Evolutionary conservation across 2,329 filamentous ascomycete species (phyloP), one percentile per base, ranked within the genome.

Genomic region (Neonectria faginata): DNA sequence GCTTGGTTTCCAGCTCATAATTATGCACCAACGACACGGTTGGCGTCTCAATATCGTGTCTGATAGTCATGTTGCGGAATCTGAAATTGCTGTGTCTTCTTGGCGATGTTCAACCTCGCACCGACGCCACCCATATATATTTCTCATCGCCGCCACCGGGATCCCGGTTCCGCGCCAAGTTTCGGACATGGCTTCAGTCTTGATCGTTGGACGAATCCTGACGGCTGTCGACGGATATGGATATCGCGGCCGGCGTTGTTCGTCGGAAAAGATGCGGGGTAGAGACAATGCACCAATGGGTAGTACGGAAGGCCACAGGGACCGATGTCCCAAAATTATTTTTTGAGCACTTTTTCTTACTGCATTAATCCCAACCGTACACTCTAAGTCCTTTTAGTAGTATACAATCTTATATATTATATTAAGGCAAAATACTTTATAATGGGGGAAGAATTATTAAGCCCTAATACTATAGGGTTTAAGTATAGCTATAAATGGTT

Each of bases 61-160:
- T 66, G 31, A 72, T 72, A 14, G 70, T 71, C 70, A 72, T 72
- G 48, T 12, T 64, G 27, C 10, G 48, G 18, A n/a, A 7, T 31
- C 33, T 3, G 29, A 18, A 3, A 18, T 22, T 20, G 11, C 44
- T 2, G 12, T 25, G 11, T 14, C 31, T n/a, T 12, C 48, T 36
- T 51, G 4, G 3, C 5, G 36, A 42, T 14, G 27, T 20, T 3
- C 2, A 20, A 20, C 48, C 10, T 51, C n/a, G 48, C 48, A 51
- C 10, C 48, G 3, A 12, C 48, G n/a, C 8, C 2, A 11, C 3
- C 48, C 27, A 51, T 51, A 51, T 51, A 51, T 51, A 29, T 51
- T 16, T 51, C 39, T 42, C n/a, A 16, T 20, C 39, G 18, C n/a
- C n/a, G 39, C 39, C n/a, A 20, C 5, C 39, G 39, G 39, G 8